These are phyloP conservation scores for Aspergillus tamarii DNA, from an alignment of 2,329 filamentous ascomycete genomes.

Conservation along the genomic window DNA sequence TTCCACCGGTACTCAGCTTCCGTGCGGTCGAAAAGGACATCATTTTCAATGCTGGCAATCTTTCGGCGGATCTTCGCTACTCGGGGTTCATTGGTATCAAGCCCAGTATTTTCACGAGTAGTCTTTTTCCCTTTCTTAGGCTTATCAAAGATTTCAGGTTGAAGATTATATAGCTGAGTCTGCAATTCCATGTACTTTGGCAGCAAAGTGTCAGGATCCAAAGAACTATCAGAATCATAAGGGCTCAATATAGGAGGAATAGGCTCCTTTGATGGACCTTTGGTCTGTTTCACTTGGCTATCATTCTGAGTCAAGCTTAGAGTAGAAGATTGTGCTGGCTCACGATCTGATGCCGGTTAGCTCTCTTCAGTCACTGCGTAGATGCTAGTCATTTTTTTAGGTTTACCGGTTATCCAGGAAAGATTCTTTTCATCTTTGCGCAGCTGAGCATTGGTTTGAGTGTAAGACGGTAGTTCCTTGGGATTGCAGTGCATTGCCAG, in stretches of 20 bases:
- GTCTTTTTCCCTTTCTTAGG: slow-evolving; percentile 46
- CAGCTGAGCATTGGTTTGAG: slow-evolving; percentile 45
- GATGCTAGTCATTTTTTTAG: slow-evolving; percentile 15
- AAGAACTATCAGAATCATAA: slow-evolving; percentile 63
- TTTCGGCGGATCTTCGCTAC: slow-evolving; percentile 72
- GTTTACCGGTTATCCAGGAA: slow-evolving; percentile 43
- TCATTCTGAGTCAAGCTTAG: slow-evolving; percentile 26
- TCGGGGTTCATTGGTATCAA: slow-evolving; percentile 44
- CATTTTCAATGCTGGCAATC: slow-evolving; percentile 74
- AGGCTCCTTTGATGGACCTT: slow-evolving; percentile 29
- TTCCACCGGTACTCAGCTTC: slow-evolving; percentile 70
- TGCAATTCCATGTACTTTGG: slow-evolving; percentile 78
- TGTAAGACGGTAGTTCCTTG: slow-evolving; percentile 74
- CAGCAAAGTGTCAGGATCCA: slow-evolving; percentile 74
- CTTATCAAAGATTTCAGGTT: slow-evolving; percentile 56
- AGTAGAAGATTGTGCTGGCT: slow-evolving; percentile 32
- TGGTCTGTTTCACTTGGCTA: slow-evolving; percentile 29
- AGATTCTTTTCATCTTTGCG: slow-evolving; percentile 36
- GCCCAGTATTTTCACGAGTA: slow-evolving; percentile 27
- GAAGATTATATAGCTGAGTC: slow-evolving; percentile 65
- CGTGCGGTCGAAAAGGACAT: slow-evolving; percentile 72
- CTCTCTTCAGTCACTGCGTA: slow-evolving; percentile 18
- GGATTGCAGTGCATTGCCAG: slow-evolving; percentile 74
- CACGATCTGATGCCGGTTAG: slow-evolving; percentile 36
- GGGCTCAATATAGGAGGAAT: slow-evolving; percentile 27